Evolutionary conservation across 495 filamentous ascomycete species (phyloP), one percentile per base, ranked within the genome.

Genomic region (Penicillium verhagenii): DNA sequence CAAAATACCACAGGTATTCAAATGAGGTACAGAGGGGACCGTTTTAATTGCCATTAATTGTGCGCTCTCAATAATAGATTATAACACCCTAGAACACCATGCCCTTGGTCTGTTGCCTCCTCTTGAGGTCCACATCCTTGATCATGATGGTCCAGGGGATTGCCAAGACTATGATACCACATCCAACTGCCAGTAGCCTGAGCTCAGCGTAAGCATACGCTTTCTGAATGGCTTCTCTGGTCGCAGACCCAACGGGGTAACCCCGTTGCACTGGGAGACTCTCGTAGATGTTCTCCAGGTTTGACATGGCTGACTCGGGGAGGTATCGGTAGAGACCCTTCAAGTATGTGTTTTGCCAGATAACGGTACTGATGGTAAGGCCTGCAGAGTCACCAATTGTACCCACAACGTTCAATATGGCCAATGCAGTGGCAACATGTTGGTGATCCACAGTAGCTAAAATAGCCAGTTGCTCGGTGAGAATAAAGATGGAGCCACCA

Each of bases 341-440:
- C 31, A 81, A 82, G 65, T 88, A 83, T 35, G 77, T 70, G 54
- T 74, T 71, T 18, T 77, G 82, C 82, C 85, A 89, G 57, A 91
- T 82, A 44, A 84, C 83, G 0, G 71, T 75, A 10, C 81, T 71
- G 9, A 91, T 68, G 9, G 82, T 75, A 2, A 64, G 53, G 7
- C 87, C 87, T 51, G 88, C 80, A n/a, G 80, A 81, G 33, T 83
- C 82, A 19, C 86, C 87, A 23, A 89, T 72, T 49, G 63, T 75
- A 42, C 77, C 67, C 59, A 86, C 84, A 63, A 89, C 76, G 46
- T 72, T 71, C 56, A 81, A 68, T 39, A 90, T 51, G 1, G 87
- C 85, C 0, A 89, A 72, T 14, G 83, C 77, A 20, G 78, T 77
- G 23, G 87, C 84, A 42, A 89, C 74, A 54, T 87, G 71, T 50